Evolutionary conservation across 1,284 basidiomycete species (phyloP).

Genomic region (Papiliotrema nemorosa): DNA sequence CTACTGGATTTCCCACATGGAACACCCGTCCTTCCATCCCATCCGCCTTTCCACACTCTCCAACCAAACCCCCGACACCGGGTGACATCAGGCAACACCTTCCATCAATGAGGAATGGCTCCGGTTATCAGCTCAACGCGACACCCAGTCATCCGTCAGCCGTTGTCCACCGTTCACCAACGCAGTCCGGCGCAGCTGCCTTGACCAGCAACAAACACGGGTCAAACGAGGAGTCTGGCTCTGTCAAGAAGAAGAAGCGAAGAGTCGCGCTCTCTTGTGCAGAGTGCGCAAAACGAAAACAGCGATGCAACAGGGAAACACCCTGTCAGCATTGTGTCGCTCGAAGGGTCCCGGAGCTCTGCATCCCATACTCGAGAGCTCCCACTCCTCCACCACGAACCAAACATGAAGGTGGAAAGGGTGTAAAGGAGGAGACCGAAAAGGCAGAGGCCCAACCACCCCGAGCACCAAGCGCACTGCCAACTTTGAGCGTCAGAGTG

Average conservation of each 20-base stretch:
- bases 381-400: conserved; percentile 13
- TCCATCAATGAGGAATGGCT: too few species aligned
- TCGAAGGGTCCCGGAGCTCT: conserved; percentile 39
- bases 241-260: conserved; percentile 44
- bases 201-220: not conserved
- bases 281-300: conserved; percentile 46
- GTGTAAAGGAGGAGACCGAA: conserved; percentile 1
- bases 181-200: not conserved
- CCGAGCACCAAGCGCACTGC: conserved; percentile 22
- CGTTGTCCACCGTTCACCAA: too few species aligned
- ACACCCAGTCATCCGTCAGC: not conserved
- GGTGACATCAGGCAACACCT: too few species aligned
- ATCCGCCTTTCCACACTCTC: not conserved
- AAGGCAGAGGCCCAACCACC: not conserved
- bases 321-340: conserved; percentile 45
- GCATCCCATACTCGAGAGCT: conserved; percentile 29
- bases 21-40: not conserved
- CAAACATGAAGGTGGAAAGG: not conserved
- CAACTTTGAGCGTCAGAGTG: conserved; percentile 32
- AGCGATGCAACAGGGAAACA: conserved; percentile 45
- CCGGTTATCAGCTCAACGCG: not conserved
- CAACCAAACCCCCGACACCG: not conserved
- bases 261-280: conserved; percentile 40
- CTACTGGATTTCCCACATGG: not conserved
- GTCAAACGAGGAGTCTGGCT: not conserved